Percentiles rank a stretch among this genome's conserved stretches.
These are phyloP conservation scores for Fusarium verticillioides DNA, from an alignment of 2,329 filamentous ascomycete species.

Conservation along the genomic window DNA sequence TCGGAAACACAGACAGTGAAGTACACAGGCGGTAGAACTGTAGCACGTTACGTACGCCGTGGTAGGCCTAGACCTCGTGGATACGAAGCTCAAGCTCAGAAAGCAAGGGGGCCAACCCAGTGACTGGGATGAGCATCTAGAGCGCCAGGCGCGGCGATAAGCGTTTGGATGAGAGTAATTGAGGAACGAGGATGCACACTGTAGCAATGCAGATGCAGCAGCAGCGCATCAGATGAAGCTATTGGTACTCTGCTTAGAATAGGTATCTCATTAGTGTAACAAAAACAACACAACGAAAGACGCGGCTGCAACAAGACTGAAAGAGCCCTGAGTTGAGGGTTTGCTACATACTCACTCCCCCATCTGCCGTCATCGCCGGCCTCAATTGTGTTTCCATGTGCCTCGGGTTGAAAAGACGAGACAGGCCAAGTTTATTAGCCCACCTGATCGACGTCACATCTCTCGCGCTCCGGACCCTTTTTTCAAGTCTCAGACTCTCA, in stretches of 20 bases:
- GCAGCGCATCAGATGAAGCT: conserved; percentile 8
- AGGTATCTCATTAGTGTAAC: conserved; percentile 5
- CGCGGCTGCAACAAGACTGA: conserved; percentile 18
- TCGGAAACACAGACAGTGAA: conserved; percentile 17
- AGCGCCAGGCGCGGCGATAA: conserved; percentile 36
- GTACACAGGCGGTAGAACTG: conserved; percentile 14
- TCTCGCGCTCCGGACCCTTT: conserved; percentile 10
- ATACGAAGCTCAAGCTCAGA: conserved; percentile 2
- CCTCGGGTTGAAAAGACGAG: conserved; percentile 26
- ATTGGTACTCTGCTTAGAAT: conserved; percentile 5
- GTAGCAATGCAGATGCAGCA: not conserved
- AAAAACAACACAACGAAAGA: not conserved
- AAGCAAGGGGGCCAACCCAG: conserved; percentile 1
- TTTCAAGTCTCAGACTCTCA: not conserved
- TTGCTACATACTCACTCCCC: not conserved
- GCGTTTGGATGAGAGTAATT: conserved; percentile 11
- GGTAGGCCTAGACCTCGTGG: conserved; percentile 26
- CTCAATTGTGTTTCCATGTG: conserved; percentile 32
- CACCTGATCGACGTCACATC: conserved; percentile 41
- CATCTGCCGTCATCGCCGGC: conserved; percentile 38
- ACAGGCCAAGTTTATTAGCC: conserved; percentile 27
- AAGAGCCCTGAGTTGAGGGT: conserved; percentile 17
- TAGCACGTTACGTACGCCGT: conserved; percentile 31
- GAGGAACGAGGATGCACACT: not conserved
- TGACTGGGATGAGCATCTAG: conserved; percentile 9